Conservation (phyloP, 2,329 filamentous ascomycete species). For the Huntiella decipiens region DNA sequence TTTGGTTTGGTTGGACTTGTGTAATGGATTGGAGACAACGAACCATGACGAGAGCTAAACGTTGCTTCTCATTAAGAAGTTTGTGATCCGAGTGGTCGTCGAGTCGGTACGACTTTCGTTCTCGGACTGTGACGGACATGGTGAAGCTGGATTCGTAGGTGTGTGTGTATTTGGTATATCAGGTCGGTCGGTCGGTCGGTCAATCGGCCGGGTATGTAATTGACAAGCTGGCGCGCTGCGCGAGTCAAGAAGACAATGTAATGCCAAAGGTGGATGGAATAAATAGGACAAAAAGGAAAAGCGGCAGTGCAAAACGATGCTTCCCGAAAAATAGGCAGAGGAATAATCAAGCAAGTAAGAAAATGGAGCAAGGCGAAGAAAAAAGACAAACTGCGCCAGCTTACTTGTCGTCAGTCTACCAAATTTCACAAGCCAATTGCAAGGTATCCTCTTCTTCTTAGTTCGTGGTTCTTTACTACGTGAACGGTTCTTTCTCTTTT, state of each 20-base stretch:
- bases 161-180: not conserved
- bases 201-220: not conserved
- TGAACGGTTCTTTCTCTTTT: not conserved
- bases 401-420: not conserved
- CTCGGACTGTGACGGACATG: conserved; percentile 17
- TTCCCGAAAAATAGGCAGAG: not conserved
- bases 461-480: not conserved
- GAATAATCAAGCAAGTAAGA: not conserved
- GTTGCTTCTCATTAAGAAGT: conserved; percentile 20
- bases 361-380: not conserved
- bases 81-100: conserved; percentile 20
- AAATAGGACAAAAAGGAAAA: not conserved
- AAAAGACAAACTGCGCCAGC: not conserved
- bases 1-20: not conserved
- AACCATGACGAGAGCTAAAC: conserved; percentile 11
- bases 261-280: not conserved
- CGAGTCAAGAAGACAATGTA: conserved; percentile 1
- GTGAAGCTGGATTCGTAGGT: conserved; percentile 8
- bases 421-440: not conserved
- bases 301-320: too few relatives aligned
- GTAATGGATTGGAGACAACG: not conserved
- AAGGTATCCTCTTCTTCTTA: not conserved
- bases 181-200: not conserved
- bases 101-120: conserved; percentile 22
- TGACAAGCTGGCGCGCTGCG: conserved; percentile 1